phyloP scores from a whole-genome alignment of 306 rosid species.

The Prinsepia uniflora region DNA sequence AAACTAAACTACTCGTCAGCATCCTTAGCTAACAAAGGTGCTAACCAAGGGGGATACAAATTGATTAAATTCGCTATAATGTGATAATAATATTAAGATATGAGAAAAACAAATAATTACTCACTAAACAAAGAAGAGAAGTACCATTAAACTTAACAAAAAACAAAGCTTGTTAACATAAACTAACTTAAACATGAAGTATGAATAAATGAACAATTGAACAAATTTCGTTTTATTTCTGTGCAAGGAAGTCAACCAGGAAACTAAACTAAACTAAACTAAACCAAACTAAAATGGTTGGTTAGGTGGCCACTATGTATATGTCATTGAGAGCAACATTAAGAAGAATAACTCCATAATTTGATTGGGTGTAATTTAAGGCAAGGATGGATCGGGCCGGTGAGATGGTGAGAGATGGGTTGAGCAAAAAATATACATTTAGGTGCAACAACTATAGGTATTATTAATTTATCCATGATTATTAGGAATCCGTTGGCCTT shows the following conservation, averaged over 20 bases:
- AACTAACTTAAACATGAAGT: no score
- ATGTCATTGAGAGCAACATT: neutral
- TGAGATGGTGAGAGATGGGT: conserved; percentile 22
- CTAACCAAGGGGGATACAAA: no score
- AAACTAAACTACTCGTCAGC: no score
- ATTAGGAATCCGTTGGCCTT: neutral
- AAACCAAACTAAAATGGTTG: neutral
- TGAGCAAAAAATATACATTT: conserved; percentile 16
- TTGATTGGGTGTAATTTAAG: conserved; percentile 22
- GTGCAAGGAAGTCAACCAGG: neutral
- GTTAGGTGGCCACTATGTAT: conserved; percentile 7
- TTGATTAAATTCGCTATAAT: no score
- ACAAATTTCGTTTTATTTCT: neutral
- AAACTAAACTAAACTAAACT: neutral
- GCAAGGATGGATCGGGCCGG: conserved; percentile 5
- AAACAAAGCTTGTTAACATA: no score
- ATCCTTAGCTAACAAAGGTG: no score
- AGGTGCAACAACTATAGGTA: conserved; percentile 11
- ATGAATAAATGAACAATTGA: no score
- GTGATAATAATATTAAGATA: no score
- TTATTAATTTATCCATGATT: neutral
- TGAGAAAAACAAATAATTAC: no score
- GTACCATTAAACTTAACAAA: no score
- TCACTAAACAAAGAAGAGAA: no score
- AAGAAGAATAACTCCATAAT: conserved; percentile 8